Conservation (phyloP, 169 alveolate genomes). For the Plasmodium blacklocki region DNA sequence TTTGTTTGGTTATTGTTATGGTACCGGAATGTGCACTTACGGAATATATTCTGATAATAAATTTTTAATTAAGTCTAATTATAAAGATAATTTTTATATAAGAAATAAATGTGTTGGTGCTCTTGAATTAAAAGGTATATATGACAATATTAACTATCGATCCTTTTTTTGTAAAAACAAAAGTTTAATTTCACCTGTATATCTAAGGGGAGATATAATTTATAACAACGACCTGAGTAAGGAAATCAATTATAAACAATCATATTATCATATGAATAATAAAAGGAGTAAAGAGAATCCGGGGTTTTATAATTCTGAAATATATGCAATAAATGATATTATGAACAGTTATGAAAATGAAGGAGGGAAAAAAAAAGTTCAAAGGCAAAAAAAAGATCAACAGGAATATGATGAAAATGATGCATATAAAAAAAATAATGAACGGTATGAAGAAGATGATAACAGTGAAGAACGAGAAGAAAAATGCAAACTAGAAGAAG, state of each 20-base stretch:
- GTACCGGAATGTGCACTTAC: slow-evolving; percentile 61
- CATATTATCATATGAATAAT: not conserved
- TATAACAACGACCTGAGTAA: slow-evolving; percentile 2
- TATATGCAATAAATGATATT: not conserved
- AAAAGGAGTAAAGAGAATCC: slow-evolving; percentile 1
- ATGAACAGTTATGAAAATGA: not conserved
- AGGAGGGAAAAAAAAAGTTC: not conserved
- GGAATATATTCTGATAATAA: slow-evolving; percentile 65
- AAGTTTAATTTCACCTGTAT: slow-evolving; percentile 59
- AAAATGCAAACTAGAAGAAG: not conserved
- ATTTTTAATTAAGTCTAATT: slow-evolving; percentile 62
- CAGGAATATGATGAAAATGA: not conserved
- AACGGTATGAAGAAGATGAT: not conserved
- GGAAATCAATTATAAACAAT: not conserved
- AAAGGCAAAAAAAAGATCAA: no score
- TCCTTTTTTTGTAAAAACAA: slow-evolving; percentile 67
- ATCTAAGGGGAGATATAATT: slow-evolving; percentile 35
- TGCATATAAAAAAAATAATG: not conserved
- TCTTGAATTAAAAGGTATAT: slow-evolving; percentile 36
- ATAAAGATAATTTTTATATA: slow-evolving; percentile 60
- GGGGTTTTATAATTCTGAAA: not conserved
- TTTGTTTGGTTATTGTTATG: slow-evolving; percentile 62
- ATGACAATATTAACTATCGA: slow-evolving; percentile 66
- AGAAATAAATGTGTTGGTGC: slow-evolving; percentile 30
- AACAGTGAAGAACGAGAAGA: not conserved